Base-by-base conservation (phyloP, 371 early-diverging fungal species). In the Rhizomucor miehei region DNA sequence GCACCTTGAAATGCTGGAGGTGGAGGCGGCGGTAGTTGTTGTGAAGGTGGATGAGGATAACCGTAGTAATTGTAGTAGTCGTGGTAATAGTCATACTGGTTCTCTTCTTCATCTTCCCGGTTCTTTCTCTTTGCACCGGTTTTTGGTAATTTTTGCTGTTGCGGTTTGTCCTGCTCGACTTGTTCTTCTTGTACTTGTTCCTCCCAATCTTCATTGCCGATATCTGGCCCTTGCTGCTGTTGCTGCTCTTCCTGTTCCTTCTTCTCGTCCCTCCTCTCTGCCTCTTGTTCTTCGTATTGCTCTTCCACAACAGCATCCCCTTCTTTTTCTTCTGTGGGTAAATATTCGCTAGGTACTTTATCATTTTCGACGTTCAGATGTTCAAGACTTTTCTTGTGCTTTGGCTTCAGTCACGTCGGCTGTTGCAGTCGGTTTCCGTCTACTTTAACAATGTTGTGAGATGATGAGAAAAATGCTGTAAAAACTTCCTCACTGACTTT, bases 231-330 rank as follows among this genome's bases (percentile, higher is more conserved):
- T 8, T 29, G 29, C 29, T 29, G 13, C 3, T 36, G 13, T 36
- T 53, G 20, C 36, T 53, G 44, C 16, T 44, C 17, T 29, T 52
- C 25, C 13, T 39, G 38, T 6, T 52, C 35, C 24, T 41, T 16
- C 2, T 17, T 9, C 24, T 44, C 52, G 17, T 25, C 52, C n/a
- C n/a, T n/a, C n/a, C n/a, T n/a, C 16, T 14, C 43, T 0, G 14
- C 34, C 35, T 25, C 19, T 43, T 52, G 44, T 24, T 44, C 24
- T 16, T 52, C 17, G 13, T 23, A 17, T 29, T 41, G 12, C 19
- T 52, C 52, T 24, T 52, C 44, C 23, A 17, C 51, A 40, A 14
- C 14, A 46, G 8, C 23, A n/a, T 20, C 9, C 16, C 35, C 8
- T 48, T 16, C 48, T 48, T 34, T 17, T n/a, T 23, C 13, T 25